Percentiles rank a stretch among this genome's conserved stretches.
phyloP scores from a whole-genome alignment of 345 rosid species.

The Eucalyptus caleyi region DNA sequence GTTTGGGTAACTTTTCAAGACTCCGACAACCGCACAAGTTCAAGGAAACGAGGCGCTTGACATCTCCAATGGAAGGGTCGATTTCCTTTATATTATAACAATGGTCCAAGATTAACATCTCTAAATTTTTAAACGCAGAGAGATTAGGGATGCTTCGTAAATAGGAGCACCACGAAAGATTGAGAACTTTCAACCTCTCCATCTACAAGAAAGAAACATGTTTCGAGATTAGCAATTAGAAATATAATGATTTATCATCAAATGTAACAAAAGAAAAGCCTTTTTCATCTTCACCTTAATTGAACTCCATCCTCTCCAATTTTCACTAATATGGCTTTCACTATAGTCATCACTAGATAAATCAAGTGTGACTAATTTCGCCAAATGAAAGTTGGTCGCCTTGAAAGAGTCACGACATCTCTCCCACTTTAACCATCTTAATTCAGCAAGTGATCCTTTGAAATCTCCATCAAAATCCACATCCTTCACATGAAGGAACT shows the following conservation, averaged over 20 bases:
- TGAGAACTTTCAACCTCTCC: background rate
- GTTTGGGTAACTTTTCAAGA: rapidly evolving
- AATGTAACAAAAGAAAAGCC: too few species aligned
- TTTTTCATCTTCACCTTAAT: too few species aligned
- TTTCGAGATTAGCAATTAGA: too few species aligned
- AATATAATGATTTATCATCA: too few species aligned
- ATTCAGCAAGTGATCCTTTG: background rate
- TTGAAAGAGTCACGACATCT: rapidly evolving
- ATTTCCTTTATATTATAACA: rapidly evolving
- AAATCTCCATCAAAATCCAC: background rate
- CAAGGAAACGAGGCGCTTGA: background rate
- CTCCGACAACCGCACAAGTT: rapidly evolving
- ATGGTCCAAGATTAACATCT: too few species aligned
- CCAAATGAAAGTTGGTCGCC: too few species aligned
- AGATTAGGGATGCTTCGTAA: background rate
- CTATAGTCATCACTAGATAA: too few species aligned
- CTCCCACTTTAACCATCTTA: too few species aligned
- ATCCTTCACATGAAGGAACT: background rate
- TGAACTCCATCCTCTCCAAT: background rate
- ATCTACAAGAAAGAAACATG: too few species aligned
- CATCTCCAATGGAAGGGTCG: background rate
- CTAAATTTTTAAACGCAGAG: background rate
- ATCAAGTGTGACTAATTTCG: too few species aligned
- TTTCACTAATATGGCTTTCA: rapidly evolving
- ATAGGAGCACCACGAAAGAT: rapidly evolving